Evolutionary conservation across 164 flowering plant genomes (phyloP).

Genomic region (Liriodendron chinense): DNA sequence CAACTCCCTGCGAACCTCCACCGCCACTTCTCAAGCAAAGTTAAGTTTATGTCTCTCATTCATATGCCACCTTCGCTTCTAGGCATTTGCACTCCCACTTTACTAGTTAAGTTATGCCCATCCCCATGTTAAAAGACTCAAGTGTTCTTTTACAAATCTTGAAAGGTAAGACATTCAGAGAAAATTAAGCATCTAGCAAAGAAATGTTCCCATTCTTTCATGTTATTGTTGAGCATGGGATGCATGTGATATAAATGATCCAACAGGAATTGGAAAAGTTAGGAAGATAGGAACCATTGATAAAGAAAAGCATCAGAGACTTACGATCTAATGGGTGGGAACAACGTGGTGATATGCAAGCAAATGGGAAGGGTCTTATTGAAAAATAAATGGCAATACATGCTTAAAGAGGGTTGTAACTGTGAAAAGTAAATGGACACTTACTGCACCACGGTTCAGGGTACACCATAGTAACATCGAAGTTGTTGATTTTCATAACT

Average conservation of each 20-base stretch:
- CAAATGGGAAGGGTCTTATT: background rate
- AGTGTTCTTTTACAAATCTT: no score
- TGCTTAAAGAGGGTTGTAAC: background rate
- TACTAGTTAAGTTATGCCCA: no score
- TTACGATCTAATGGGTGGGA: background rate
- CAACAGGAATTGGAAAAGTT: background rate
- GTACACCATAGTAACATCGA: constrained; percentile 88
- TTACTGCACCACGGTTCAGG: constrained; percentile 99
- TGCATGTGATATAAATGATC: background rate
- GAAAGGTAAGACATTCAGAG: no score
- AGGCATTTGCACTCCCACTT: no score
- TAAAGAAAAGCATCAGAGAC: background rate
- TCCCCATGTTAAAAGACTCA: no score
- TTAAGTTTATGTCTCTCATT: no score
- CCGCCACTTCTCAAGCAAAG: no score
- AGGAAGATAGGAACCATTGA: background rate
- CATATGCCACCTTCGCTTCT: no score
- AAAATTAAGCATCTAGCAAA: no score
- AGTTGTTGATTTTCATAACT: constrained; percentile 64
- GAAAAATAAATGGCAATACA: background rate
- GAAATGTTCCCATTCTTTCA: no score
- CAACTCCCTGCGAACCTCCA: no score
- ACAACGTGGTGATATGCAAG: background rate
- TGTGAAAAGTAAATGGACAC: constrained; percentile 25
- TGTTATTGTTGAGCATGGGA: no score